Conservation (phyloP, 106 monocot genomes). For the Chionographis japonica region DNA sequence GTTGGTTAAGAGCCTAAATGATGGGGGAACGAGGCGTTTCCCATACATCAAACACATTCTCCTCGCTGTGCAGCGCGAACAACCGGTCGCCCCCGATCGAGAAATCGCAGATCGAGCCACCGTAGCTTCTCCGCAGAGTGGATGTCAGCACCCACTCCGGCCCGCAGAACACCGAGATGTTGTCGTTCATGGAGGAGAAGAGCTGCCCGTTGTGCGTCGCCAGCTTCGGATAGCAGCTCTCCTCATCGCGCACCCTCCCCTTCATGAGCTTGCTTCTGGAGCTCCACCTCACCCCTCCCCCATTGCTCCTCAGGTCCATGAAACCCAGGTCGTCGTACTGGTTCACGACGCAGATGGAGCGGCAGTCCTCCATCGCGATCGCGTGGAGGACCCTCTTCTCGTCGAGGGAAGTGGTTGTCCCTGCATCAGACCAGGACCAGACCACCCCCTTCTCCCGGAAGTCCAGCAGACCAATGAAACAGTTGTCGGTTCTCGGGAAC, state of each 20-base stretch:
- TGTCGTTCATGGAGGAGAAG: conserved; percentile 85
- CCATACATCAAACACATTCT: conserved; percentile 96
- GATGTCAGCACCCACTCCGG: conserved; percentile 75
- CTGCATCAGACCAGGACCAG: conserved; percentile 76
- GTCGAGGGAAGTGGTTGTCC: conserved; percentile 15
- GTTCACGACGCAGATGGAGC: conserved; percentile 76
- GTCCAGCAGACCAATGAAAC: conserved; percentile 75
- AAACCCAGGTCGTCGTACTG: conserved; percentile 92
- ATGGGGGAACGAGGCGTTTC: conserved; percentile 56
- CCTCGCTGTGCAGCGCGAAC: conserved; percentile 82
- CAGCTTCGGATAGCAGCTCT: conserved; percentile 83
- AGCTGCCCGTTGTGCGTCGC: conserved; percentile 65
- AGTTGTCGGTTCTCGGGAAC: conserved; percentile 74
- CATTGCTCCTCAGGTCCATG: conserved; percentile 58
- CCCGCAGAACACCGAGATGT: conserved; percentile 84
- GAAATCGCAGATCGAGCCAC: conserved; percentile 84
- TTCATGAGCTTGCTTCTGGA: conserved; percentile 84
- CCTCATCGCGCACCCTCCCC: conserved; percentile 49
- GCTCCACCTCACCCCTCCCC: conserved; percentile 69
- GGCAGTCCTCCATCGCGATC: conserved; percentile 65
- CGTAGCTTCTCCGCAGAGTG: conserved; percentile 49
- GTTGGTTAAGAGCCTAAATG: background rate
- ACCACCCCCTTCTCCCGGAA: conserved; percentile 54
- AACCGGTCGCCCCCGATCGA: conserved; percentile 81
- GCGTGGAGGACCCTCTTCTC: conserved; percentile 88